phyloP scores from a whole-genome alignment of 139 green algal genomes.

The Gonium pectorale region DNA sequence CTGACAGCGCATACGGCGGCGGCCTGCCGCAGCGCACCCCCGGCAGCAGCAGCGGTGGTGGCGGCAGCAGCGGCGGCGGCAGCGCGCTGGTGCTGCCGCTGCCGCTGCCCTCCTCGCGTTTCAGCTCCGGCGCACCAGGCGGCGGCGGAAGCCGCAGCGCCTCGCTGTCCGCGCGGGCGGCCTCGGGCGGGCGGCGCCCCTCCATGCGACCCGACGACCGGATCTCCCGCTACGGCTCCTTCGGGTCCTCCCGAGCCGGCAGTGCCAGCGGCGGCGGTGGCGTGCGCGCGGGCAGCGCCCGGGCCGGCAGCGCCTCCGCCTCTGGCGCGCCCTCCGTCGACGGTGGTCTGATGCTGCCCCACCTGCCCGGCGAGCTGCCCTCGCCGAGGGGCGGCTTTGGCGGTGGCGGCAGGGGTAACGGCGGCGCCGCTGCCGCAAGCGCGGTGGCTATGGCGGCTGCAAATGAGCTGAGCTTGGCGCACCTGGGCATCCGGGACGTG shows the following conservation, averaged over 20 bases:
- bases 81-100: no score
- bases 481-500: slow-evolving; percentile 17
- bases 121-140: background rate
- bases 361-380: background rate
- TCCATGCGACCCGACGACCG: slow-evolving; percentile 25
- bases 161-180: background rate
- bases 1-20: background rate
- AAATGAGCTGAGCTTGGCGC: slow-evolving; percentile 8
- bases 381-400: slow-evolving; percentile 15
- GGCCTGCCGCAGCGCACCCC: background rate
- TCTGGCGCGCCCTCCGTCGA: background rate
- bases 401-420: background rate
- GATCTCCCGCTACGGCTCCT: slow-evolving; percentile 36
- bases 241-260: background rate
- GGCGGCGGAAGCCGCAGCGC: background rate
- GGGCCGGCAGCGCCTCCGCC: background rate
- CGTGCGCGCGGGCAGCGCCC: no score
- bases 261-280: background rate
- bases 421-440: background rate
- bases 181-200: background rate
- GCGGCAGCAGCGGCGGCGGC: background rate
- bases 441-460: background rate
- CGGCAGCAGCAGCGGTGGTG: background rate
- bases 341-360: background rate
- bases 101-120: background rate